Conservation (phyloP, 495 filamentous ascomycete species). For the Massariosphaeria phaeospora region DNA sequence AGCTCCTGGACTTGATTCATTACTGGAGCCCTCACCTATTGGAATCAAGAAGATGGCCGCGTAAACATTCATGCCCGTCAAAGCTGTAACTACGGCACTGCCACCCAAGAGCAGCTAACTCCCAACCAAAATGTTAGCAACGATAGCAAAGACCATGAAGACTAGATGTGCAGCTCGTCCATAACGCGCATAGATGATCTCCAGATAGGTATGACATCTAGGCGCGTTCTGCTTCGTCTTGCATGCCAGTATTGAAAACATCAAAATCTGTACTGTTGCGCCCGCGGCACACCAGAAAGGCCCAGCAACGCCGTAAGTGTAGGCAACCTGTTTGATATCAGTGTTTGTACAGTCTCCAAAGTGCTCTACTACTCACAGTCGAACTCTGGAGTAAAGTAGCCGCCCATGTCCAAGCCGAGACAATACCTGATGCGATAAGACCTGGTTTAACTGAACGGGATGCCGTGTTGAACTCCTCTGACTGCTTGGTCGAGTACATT, state of each 20-base stretch:
- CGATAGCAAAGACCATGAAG: slow-evolving; percentile 35
- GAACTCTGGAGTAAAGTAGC: slow-evolving; percentile 32
- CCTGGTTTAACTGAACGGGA: slow-evolving; percentile 26
- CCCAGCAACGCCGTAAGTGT: slow-evolving; percentile 21
- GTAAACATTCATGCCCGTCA: slow-evolving; percentile 37
- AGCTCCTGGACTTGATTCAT: neutral
- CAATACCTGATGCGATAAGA: slow-evolving; percentile 27
- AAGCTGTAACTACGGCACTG: slow-evolving; percentile 32
- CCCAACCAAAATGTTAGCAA: slow-evolving; percentile 35
- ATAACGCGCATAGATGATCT: slow-evolving; percentile 34
- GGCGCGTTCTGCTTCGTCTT: slow-evolving; percentile 36
- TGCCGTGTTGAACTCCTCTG: slow-evolving; percentile 32
- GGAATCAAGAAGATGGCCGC: slow-evolving; percentile 37
- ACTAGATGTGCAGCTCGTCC: slow-evolving; percentile 29
- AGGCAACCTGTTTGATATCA: slow-evolving; percentile 12
- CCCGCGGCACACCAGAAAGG: slow-evolving; percentile 35
- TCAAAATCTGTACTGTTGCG: slow-evolving; percentile 39
- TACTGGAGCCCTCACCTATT: slow-evolving; percentile 3
- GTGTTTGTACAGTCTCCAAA: too few species aligned
- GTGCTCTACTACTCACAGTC: too few species aligned
- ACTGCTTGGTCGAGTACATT: slow-evolving; percentile 29
- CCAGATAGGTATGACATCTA: slow-evolving; percentile 34
- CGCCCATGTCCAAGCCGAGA: slow-evolving; percentile 34
- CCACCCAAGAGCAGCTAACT: slow-evolving; percentile 35
- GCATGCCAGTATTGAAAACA: slow-evolving; percentile 34